phyloP scores from a whole-genome alignment of 306 rosid genomes.

The Bauhinia variegata region DNA sequence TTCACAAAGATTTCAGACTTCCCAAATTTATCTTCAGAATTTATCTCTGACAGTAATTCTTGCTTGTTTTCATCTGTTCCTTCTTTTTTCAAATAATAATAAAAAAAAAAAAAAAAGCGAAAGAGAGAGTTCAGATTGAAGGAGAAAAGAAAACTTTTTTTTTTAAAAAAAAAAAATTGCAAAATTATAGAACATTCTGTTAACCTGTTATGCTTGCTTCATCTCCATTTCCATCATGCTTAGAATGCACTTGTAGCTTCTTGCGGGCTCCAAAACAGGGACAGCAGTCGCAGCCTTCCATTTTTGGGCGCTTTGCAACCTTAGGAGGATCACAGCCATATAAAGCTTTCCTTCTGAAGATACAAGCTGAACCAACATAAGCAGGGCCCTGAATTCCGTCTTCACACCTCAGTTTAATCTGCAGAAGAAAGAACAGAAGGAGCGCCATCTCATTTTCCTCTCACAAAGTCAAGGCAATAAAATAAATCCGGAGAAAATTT shows the following conservation, averaged over 20 bases:
- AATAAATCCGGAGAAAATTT: slow-evolving; percentile 5
- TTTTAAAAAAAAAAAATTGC: background rate
- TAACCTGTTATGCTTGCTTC: slow-evolving; percentile 58
- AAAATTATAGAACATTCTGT: slow-evolving; percentile 18
- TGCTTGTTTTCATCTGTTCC: slow-evolving; percentile 74
- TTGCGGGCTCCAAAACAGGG: background rate
- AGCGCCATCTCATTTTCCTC: slow-evolving; percentile 11
- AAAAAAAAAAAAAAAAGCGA: background rate
- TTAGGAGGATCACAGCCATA: slow-evolving; percentile 80
- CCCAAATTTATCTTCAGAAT: slow-evolving; percentile 78
- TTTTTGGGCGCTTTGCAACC: slow-evolving; percentile 73
- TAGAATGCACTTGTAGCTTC: slow-evolving; percentile 65
- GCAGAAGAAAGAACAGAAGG: slow-evolving; percentile 30
- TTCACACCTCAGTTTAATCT: slow-evolving; percentile 90
- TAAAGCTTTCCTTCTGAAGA: slow-evolving; percentile 87
- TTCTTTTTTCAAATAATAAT: slow-evolving; percentile 5
- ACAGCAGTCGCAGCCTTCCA: slow-evolving; percentile 28
- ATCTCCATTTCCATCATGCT: slow-evolving; percentile 72
- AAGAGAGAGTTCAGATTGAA: slow-evolving; percentile 14
- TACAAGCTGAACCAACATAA: slow-evolving; percentile 89
- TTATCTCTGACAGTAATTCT: slow-evolving; percentile 67
- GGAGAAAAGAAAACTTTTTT: background rate
- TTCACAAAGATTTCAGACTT: slow-evolving; percentile 75
- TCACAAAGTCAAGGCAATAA: slow-evolving; percentile 1
- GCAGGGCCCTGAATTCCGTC: slow-evolving; percentile 97